Base-by-base conservation (phyloP, 75 land plant species). In the Pinus albicaulis region DNA sequence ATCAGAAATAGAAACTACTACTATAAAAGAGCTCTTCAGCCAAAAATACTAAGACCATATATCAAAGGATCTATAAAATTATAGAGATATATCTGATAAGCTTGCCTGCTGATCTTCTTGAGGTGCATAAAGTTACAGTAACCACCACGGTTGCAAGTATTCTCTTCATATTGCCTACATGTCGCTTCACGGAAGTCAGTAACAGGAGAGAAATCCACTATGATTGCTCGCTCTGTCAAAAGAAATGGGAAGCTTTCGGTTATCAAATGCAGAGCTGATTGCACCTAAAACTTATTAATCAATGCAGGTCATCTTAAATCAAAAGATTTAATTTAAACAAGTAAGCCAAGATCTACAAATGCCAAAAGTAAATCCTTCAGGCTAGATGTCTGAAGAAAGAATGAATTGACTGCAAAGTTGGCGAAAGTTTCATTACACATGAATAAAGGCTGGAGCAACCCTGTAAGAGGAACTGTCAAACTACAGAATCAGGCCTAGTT, bases 121-220 rank as follows among this genome's bases (percentile, higher is more conserved):
- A 93, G 80, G 73, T 93, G 93, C 95, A 93, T 93, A 65, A 93
- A 93, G 38, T 93, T 93, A 59, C 95, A 93, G 69, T 93, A 93
- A 1, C 93, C 95, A 15, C 95, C 95, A 3, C 95, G 87, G 78
- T 91, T 93, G 75, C 95, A 93, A 20, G 74, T 90, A 48, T 93
- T 87, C 77, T 91, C 95, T 84, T 93, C 95, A 73, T 74, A 93
- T 75, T 91, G 95, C 48, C 95, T 55, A 62, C 93, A 92, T 4
- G 93, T 93, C 23, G 93, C 95, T 62, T 91, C 93, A n/a, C 93
- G 87, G 72, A 93, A 93, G 65, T 93, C 95, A 0, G 95, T 93
- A 0, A 93, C 95, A 41, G 95, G 93, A 4, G 91, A 91, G 72
- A 91, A 93, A 52, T 93, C 95, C 7, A 81, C 95, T 26, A 93